Evolutionary conservation across 306 rosid genomes (phyloP), one percentile per base, ranked within the genome.

Genomic region (Trifolium fragiferum): DNA sequence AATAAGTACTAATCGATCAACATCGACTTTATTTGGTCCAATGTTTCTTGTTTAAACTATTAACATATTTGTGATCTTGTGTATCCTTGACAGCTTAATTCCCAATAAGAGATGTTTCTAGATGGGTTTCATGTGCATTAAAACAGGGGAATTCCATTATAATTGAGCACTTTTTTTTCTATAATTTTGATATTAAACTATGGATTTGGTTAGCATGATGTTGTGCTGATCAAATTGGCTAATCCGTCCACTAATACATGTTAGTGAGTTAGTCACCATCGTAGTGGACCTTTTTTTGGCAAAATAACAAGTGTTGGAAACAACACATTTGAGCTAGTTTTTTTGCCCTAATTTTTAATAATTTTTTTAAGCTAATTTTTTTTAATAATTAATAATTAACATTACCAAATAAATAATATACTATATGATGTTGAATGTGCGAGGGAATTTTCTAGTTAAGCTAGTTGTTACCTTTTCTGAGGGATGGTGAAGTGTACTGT

Each of bases 261-360:
- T 30, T 84, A 65, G 66, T 78, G 83, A 84, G 88, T 84, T 83
- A 83, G 87, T 82, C 83, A 84, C 82, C 64, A 85, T 83, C 85
- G 73, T 78, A 65, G 86, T 88, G 94, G 89, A 86, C 82, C 84
- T 68, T 84, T 81, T n/a, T n/a, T n/a, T n/a, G n/a, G n/a, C n/a
- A n/a, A n/a, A n/a, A n/a, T n/a, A n/a, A n/a, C n/a, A n/a, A n/a
- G n/a, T n/a, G n/a, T n/a, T n/a, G n/a, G n/a, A n/a, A n/a, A n/a
- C n/a, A n/a, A n/a, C n/a, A n/a, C n/a, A n/a, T n/a, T n/a, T n/a
- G n/a, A n/a, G n/a, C n/a, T n/a, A n/a, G n/a, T n/a, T n/a, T n/a
- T n/a, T n/a, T n/a, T n/a, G n/a, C n/a, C n/a, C n/a, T n/a, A n/a
- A n/a, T n/a, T n/a, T n/a, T n/a, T n/a, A n/a, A n/a, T n/a, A n/a